Conservation (phyloP, 768 basidiomycete genomes). For the Boletus pseudopeckii region DNA sequence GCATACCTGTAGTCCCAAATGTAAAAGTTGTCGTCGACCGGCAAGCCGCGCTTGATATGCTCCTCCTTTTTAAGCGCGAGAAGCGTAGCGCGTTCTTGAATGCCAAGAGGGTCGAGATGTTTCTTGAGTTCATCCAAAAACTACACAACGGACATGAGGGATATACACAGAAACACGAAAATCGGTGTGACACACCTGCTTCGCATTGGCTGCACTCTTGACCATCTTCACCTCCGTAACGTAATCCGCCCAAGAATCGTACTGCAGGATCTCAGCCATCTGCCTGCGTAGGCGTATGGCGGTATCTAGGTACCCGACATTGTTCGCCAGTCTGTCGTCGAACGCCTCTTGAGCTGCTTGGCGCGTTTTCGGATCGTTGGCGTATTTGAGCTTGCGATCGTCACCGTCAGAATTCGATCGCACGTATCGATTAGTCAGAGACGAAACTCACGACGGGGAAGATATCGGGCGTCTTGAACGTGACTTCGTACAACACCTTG, state of each 20-base stretch:
- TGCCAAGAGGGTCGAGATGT: conserved; percentile 70
- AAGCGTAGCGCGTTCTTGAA: conserved; percentile 62
- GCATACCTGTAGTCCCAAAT: conserved; percentile 80
- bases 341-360: conserved; percentile 60
- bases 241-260: conserved; percentile 82
- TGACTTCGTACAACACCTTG: conserved; percentile 64
- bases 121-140: conserved; percentile 75
- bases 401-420: neutral
- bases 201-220: conserved; percentile 61
- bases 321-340: conserved; percentile 65
- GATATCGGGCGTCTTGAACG: conserved; percentile 81
- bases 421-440: neutral
- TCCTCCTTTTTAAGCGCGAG: conserved; percentile 76
- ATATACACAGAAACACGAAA: neutral
- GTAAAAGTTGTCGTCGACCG: conserved; percentile 70
- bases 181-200: conserved; percentile 40
- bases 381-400: conserved; percentile 67
- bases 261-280: conserved; percentile 65
- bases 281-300: conserved; percentile 67
- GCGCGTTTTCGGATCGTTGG: conserved; percentile 66
- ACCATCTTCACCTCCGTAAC: conserved; percentile 85
- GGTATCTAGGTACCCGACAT: conserved; percentile 66
- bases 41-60: conserved; percentile 52
- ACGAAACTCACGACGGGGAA: conserved; percentile 59
- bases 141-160: conserved; percentile 31